Base-by-base conservation (phyloP, 2,329 filamentous ascomycete species). In the Graphium sp. region DNA sequence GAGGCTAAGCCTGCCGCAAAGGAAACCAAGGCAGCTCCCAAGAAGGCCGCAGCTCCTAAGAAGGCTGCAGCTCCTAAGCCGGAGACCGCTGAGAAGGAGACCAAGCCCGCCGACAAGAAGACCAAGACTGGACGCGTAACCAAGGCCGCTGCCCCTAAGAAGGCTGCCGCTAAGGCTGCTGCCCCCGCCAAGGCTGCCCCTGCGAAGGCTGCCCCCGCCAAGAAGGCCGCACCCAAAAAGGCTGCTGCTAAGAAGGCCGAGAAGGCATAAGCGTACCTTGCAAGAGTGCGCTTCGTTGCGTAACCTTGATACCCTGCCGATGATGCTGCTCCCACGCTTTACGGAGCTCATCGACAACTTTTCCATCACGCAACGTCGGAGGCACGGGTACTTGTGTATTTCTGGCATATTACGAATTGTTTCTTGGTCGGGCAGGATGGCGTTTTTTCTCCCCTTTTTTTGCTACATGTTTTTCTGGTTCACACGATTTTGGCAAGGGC, bases 41-140 rank as follows among this genome's bases (percentile, higher is more conserved):
- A 58, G 41, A 43, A 44, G 36, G 37, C 42, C 29, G 41, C 52
- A 14, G 36, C 33, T 10, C 73, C 72, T 28, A 81, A 81, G 69
- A 78, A 78, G 59, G 43, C 53, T 29, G 21, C 33, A 7, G 17
- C 34, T n/a, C 24, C 37, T 18, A 42, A 49, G 42, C 49, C 47
- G 39, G 41, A 41, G 19, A 32, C 45, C 15, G 38, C 49, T 13
- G 34, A 43, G 28, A 50, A 49, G 35, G 49, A 49, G 44, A 29
- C 35, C 23, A 39, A 45, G 22, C 37, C 41, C 29, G 39, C 44
- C 26, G n/a, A n/a, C n/a, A n/a, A n/a, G n/a, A n/a, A n/a, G 28
- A 41, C 43, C 19, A 47, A 49, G 41, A 43, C 44, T 26, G 36
- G 37, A 38, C 31, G 33, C 37, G 35, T 33, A 6, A 35, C 37